Percentiles rank a stretch among this genome's conserved stretches.
Evolutionary conservation across 2,329 filamentous ascomycete species (phyloP).

Genomic region (Trichoderma oligosporum): DNA sequence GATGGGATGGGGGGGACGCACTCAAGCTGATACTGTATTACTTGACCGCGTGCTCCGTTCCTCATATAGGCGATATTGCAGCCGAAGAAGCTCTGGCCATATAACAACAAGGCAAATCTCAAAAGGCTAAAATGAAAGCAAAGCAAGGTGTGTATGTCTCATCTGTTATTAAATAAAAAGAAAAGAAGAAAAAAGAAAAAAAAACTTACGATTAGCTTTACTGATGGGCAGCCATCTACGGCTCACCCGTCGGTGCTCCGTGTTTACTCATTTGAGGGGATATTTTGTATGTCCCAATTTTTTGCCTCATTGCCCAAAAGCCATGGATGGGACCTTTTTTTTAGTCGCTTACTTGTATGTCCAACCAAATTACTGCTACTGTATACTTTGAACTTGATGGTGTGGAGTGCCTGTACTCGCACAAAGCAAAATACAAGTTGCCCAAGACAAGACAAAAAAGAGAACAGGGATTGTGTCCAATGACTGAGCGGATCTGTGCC

Average conservation of each 20-base stretch:
- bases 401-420: neutral
- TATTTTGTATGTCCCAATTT: too few species aligned
- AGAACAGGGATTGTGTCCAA: conserved; percentile 2
- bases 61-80: neutral
- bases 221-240: neutral
- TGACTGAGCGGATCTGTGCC: conserved; percentile 9
- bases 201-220: neutral
- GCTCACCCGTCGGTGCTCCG: neutral
- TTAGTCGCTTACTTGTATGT: too few species aligned
- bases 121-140: conserved; percentile 5
- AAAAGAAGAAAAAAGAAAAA: too few species aligned
- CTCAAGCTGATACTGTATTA: too few species aligned
- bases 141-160: neutral
- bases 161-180: neutral
- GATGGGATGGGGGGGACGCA: too few species aligned
- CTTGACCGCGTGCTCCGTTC: conserved; percentile 12
- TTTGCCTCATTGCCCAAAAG: neutral
- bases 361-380: too few species aligned
- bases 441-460: neutral
- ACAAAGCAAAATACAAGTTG: too few species aligned
- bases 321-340: neutral
- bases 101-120: neutral
- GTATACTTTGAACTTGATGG: too few species aligned
- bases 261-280: too few species aligned
- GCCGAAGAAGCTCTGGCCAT: conserved; percentile 9